A percentile compares a stretch with the other conserved stretches of the same genome.
Conservation (phyloP, 2,329 filamentous ascomycete genomes). For the Neonectria sp. region DNA sequence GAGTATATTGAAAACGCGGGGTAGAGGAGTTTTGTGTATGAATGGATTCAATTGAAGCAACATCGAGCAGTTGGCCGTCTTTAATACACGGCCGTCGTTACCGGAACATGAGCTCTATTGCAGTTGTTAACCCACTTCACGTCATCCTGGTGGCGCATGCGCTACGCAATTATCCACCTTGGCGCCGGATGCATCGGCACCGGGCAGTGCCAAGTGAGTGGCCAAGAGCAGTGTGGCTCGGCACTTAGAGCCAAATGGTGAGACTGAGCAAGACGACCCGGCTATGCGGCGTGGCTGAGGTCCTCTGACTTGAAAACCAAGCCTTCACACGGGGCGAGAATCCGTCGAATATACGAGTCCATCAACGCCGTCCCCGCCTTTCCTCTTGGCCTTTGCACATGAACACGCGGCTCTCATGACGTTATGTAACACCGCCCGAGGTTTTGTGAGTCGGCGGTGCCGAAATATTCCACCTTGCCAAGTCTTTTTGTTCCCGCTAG, state of each 20-base stretch:
- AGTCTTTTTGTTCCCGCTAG: neutral
- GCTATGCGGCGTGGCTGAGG: slow-evolving; percentile 22
- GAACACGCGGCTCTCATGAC: slow-evolving; percentile 7
- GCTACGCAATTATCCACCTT: slow-evolving; percentile 12
- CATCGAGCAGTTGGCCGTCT: slow-evolving; percentile 10
- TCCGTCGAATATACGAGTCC: neutral
- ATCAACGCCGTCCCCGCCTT: neutral
- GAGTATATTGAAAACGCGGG: neutral
- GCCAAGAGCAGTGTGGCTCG: slow-evolving; percentile 27
- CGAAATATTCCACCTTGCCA: slow-evolving; percentile 9
- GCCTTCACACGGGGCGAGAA: neutral
- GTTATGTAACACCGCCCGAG: neutral
- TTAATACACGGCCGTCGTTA: slow-evolving; percentile 13
- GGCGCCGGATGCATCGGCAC: slow-evolving; percentile 29
- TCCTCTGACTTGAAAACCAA: slow-evolving; percentile 2
- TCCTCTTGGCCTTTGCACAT: slow-evolving; percentile 2
- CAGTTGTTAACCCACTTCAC: neutral
- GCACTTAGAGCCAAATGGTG: slow-evolving; percentile 5
- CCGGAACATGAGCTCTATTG: neutral
- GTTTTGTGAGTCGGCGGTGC: slow-evolving; percentile 4
- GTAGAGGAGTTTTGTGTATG: neutral
- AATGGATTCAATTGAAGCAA: neutral
- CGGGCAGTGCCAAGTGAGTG: slow-evolving; percentile 1
- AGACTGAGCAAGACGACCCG: slow-evolving; percentile 7
- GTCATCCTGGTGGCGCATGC: slow-evolving; percentile 23